Evolutionary conservation across 2,329 filamentous ascomycete genomes (phyloP).

Genomic region (Drechmeria coniospora): DNA sequence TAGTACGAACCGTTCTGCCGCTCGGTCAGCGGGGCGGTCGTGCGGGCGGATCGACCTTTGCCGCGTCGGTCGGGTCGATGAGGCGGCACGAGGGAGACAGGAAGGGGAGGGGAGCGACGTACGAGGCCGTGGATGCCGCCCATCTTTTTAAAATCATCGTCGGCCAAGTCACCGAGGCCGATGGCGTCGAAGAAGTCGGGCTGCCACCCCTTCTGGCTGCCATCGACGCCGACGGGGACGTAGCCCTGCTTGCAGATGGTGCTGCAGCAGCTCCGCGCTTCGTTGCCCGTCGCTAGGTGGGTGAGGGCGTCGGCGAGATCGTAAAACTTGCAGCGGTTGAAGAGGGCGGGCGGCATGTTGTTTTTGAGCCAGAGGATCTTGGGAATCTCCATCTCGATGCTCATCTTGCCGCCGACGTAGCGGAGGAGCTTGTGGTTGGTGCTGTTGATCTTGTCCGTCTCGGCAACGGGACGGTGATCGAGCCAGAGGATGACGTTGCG

Average conservation of each 20-base stretch:
- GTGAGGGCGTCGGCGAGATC: slow-evolving; percentile 87
- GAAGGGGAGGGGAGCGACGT: not conserved
- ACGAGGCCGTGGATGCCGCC: slow-evolving; percentile 92
- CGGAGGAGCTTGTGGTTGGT: slow-evolving; percentile 85
- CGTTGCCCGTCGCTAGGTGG: slow-evolving; percentile 81
- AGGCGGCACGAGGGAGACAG: too few species aligned
- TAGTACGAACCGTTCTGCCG: slow-evolving; percentile 75
- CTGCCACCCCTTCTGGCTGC: slow-evolving; percentile 96
- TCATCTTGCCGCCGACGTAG: slow-evolving; percentile 97
- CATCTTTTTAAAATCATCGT: slow-evolving; percentile 84
- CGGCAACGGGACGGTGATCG: slow-evolving; percentile 79
- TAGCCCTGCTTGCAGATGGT: slow-evolving; percentile 96
- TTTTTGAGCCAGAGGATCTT: slow-evolving; percentile 98
- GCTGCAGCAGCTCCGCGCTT: slow-evolving; percentile 87
- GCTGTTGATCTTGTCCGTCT: slow-evolving; percentile 85
- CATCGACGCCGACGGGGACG: slow-evolving; percentile 91
- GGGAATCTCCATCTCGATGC: slow-evolving; percentile 98
- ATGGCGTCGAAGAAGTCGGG: slow-evolving; percentile 82
- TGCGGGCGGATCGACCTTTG: too few species aligned
- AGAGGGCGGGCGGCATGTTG: slow-evolving; percentile 85
- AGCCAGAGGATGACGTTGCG: slow-evolving; percentile 96
- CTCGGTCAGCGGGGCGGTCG: slow-evolving; percentile 5
- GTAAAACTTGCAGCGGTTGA: slow-evolving; percentile 91
- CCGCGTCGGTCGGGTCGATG: too few species aligned
- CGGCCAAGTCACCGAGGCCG: slow-evolving; percentile 67